phyloP scores from a whole-genome alignment of 495 filamentous ascomycete species.

The Peziza echinospora region DNA sequence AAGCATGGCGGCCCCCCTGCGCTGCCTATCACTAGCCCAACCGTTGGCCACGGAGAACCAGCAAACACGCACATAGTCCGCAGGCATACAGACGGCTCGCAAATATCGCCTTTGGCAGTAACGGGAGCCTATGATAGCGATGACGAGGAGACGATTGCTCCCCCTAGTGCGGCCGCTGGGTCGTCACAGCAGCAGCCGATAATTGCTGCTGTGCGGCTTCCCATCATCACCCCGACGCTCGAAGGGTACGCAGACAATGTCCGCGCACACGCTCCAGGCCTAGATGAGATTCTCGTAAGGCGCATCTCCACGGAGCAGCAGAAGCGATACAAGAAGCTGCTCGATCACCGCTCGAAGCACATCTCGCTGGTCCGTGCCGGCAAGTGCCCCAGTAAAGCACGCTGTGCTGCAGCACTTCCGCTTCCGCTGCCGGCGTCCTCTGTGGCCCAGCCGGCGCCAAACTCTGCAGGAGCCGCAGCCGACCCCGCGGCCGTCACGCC shows the following conservation, averaged over 20 bases:
- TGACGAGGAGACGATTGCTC: slow-evolving; percentile 32
- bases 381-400: slow-evolving; percentile 9
- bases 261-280: slow-evolving; percentile 43
- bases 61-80: background rate
- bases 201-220: background rate
- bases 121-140: slow-evolving; percentile 22
- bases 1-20: slow-evolving; percentile 38
- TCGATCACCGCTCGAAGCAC: slow-evolving; percentile 54
- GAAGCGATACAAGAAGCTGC: slow-evolving; percentile 55
- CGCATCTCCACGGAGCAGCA: slow-evolving; percentile 64
- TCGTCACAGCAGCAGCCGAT: background rate
- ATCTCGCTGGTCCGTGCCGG: slow-evolving; percentile 16
- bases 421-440: background rate
- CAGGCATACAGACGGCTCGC: background rate
- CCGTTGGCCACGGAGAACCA: background rate
- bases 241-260: slow-evolving; percentile 64
- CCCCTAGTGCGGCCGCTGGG: slow-evolving; percentile 27
- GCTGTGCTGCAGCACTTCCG: slow-evolving; percentile 5
- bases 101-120: background rate
- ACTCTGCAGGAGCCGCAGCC: background rate
- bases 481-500: slow-evolving; percentile 17
- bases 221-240: slow-evolving; percentile 30
- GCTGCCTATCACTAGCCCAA: slow-evolving; percentile 25
- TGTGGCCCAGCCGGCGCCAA: background rate
- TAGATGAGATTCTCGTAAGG: slow-evolving; percentile 52